Conservation (phyloP, 176 grass and related monocot genomes). For the Carex cristatella region DNA sequence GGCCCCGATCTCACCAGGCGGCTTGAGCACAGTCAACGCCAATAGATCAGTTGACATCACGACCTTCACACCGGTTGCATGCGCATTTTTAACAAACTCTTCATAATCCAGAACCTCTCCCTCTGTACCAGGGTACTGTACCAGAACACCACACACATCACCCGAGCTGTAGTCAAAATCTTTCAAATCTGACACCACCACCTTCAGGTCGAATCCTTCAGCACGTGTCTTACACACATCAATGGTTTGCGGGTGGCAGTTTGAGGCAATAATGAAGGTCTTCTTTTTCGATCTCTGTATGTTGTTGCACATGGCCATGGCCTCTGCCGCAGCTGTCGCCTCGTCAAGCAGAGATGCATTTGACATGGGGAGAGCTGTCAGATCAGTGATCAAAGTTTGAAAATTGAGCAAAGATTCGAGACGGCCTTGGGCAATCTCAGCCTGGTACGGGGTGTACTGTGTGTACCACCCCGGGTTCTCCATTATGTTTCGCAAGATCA, state of each 20-base stretch:
- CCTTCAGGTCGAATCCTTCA: conserved; percentile 64
- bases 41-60: conserved; percentile 95
- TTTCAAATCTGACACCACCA: conserved; percentile 63
- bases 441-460: conserved; percentile 99
- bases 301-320: conserved; percentile 97
- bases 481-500: conserved; percentile 93
- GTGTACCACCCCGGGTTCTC: conserved; percentile 99
- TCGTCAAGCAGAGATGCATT: conserved; percentile 97
- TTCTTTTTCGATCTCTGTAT: conserved; percentile 80
- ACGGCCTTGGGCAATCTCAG: conserved; percentile 95
- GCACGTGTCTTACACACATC: conserved; percentile 88
- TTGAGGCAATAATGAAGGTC: conserved; percentile 86
- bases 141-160: conserved; percentile 86
- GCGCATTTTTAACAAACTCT: conserved; percentile 76
- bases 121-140: conserved; percentile 91
- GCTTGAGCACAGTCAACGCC: conserved; percentile 67
- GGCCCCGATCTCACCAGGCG: conserved; percentile 84
- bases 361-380: conserved; percentile 94
- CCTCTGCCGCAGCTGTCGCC: conserved; percentile 96
- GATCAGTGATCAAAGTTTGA: conserved; percentile 91
- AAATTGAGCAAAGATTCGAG: conserved; percentile 97
- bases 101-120: conserved; percentile 87
- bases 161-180: conserved; percentile 71
- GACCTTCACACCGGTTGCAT: conserved; percentile 80
- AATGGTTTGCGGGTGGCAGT: conserved; percentile 92